These are phyloP conservation scores for Apiotrichum akiyoshidainum DNA, from an alignment of 1,284 basidiomycete genomes.

Conservation along the genomic window DNA sequence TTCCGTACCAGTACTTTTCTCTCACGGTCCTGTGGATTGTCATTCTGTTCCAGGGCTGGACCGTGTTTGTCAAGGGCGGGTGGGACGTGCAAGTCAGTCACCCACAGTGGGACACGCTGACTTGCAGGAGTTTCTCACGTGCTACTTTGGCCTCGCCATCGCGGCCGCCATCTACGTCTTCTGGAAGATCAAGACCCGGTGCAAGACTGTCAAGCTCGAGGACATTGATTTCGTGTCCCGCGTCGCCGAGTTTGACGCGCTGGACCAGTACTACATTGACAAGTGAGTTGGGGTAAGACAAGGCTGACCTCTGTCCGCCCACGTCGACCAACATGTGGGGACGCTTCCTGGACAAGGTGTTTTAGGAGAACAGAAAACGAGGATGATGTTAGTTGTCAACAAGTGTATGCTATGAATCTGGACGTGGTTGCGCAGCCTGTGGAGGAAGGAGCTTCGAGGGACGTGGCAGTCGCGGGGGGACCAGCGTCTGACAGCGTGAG, in stretches of 20 bases:
- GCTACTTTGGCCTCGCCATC: slow-evolving; percentile 23
- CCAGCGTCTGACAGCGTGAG: too few relatives aligned
- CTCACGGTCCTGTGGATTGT: slow-evolving; percentile 9
- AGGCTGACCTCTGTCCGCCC: too few relatives aligned
- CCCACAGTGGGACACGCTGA: too few relatives aligned
- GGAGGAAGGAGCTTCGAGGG: too few relatives aligned
- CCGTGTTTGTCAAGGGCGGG: slow-evolving; percentile 16
- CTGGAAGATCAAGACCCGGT: slow-evolving; percentile 15
- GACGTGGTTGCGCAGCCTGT: too few relatives aligned
- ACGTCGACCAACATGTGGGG: too few relatives aligned
- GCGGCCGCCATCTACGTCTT: slow-evolving; percentile 12
- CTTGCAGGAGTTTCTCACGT: slow-evolving; percentile 12
- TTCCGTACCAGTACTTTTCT: slow-evolving; percentile 13
- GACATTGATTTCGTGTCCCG: slow-evolving; percentile 16
- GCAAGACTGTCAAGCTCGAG: neutral
- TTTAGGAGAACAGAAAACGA: too few relatives aligned
- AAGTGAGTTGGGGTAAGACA: neutral
- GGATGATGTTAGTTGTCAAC: too few relatives aligned
- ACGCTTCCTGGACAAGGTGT: too few relatives aligned
- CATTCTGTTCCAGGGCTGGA: slow-evolving; percentile 21
- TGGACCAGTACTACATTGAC: slow-evolving; percentile 13
- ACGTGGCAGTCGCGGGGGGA: too few relatives aligned
- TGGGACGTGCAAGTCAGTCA: too few relatives aligned
- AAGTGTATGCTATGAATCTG: too few relatives aligned
- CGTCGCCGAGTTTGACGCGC: slow-evolving; percentile 17